Evolutionary conservation across 371 early-diverging fungal species (phyloP).

Genomic region (Apophysomyces ossiformis): DNA sequence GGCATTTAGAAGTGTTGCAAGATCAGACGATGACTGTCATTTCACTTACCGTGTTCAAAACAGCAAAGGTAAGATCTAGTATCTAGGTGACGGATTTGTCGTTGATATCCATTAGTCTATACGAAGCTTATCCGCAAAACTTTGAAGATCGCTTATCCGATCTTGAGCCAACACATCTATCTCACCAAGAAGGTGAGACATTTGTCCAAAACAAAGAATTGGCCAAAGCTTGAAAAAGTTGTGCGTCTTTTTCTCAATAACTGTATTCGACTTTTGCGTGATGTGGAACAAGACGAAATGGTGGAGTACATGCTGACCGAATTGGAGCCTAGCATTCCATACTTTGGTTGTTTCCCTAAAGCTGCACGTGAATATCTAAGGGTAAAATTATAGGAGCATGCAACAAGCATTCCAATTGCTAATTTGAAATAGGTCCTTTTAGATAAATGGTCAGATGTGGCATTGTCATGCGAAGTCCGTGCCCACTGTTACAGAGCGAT

Average conservation of each 20-base stretch:
- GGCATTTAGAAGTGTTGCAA: constrained; percentile 83
- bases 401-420: not conserved
- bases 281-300: constrained; percentile 81
- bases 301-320: constrained; percentile 79
- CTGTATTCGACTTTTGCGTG: constrained; percentile 73
- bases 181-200: constrained; percentile 51
- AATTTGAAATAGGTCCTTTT: constrained; percentile 41
- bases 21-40: constrained; percentile 56
- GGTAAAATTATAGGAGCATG: constrained; percentile 36
- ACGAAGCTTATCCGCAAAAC: constrained; percentile 72
- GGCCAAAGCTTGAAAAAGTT: constrained; percentile 75
- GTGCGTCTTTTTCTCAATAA: constrained; percentile 79
- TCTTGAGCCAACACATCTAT: constrained; percentile 64
- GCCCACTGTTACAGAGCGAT: constrained; percentile 56
- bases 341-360: constrained; percentile 87
- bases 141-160: constrained; percentile 58
- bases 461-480: constrained; percentile 68
- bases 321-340: constrained; percentile 70
- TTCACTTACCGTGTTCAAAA: constrained; percentile 72
- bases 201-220: constrained; percentile 70
- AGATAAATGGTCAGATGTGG: constrained; percentile 68
- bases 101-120: constrained; percentile 56
- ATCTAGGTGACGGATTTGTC: not conserved
- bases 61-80: constrained; percentile 49
- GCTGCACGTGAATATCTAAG: constrained; percentile 78